phyloP scores from a whole-genome alignment of 164 flowering plant species.

The Taxillus chinensis region DNA sequence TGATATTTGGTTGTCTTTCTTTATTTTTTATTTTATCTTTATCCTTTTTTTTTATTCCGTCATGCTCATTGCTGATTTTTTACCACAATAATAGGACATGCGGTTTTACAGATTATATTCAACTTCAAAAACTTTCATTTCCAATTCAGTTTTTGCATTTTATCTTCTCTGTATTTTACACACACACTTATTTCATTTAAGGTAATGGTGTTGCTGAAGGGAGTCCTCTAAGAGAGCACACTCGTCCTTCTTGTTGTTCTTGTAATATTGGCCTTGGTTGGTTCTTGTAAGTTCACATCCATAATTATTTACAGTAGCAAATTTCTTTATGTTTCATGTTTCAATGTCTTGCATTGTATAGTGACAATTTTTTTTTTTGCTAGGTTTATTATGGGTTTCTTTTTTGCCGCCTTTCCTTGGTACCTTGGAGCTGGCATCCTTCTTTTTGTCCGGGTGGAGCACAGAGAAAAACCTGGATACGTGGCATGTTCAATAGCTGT shows the following conservation, averaged over 20 bases:
- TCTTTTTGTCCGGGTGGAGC: constrained; percentile 47
- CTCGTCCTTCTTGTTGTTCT: constrained; percentile 73
- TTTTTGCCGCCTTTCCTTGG: constrained; percentile 77
- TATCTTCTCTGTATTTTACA: background rate
- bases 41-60: too few species aligned
- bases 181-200: constrained; percentile 2
- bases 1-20: too few species aligned
- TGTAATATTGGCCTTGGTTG: constrained; percentile 58
- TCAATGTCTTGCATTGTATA: background rate
- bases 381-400: constrained; percentile 75
- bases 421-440: constrained; percentile 63
- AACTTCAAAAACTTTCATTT: background rate
- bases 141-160: background rate
- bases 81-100: too few species aligned
- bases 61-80: too few species aligned
- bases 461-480: constrained; percentile 78
- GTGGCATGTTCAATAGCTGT: constrained; percentile 72
- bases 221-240: constrained; percentile 42
- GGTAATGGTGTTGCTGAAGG: constrained; percentile 60
- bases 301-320: background rate
- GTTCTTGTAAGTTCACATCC: constrained; percentile 57
- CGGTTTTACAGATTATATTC: too few species aligned
- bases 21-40: too few species aligned
- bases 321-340: background rate
- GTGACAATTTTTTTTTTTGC: constrained; percentile 6